Conservation (phyloP, 352 stramenopile species). For the Phytopythium sindhum region DNA sequence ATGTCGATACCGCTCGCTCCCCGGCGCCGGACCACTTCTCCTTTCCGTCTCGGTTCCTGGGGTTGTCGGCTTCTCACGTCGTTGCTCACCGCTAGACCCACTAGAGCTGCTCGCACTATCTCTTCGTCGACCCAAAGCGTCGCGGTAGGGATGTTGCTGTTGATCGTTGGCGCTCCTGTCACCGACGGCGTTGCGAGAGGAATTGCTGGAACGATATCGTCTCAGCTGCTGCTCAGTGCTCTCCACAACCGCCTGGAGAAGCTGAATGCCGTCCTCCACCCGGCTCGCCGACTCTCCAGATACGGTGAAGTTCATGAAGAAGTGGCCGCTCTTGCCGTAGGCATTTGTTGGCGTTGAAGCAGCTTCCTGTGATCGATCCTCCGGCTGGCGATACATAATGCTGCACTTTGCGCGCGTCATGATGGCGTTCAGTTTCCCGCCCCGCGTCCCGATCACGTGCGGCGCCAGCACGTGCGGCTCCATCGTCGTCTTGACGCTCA, state of each 20-base stretch:
- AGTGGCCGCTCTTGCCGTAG: constrained; percentile 7
- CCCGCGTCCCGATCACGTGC: constrained; percentile 45
- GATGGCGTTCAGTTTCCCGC: constrained; percentile 49
- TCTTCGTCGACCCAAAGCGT: not conserved
- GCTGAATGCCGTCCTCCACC: constrained; percentile 33
- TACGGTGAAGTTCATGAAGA: constrained; percentile 50
- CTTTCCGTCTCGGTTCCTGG: not conserved
- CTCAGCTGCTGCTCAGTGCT: constrained; percentile 36
- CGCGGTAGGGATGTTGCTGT: not conserved
- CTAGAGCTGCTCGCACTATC: not conserved
- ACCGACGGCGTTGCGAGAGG: not conserved
- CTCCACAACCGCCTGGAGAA: constrained; percentile 32
- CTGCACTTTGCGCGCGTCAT: constrained; percentile 56
- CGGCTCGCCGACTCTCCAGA: constrained; percentile 44
- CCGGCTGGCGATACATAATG: constrained; percentile 37
- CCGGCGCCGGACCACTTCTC: not conserved
- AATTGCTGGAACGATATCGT: constrained; percentile 6
- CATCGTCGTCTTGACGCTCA: constrained; percentile 45
- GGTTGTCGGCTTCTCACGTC: constrained; percentile 1
- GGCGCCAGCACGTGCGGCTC: constrained; percentile 36
- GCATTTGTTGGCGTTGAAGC: not conserved
- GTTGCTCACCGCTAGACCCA: not conserved
- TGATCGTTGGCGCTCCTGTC: constrained; percentile 9
- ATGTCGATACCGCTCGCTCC: constrained; percentile 6
- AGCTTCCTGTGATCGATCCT: not conserved